Conservation (phyloP, 2,329 filamentous ascomycete genomes). For the Neonectria punicea region DNA sequence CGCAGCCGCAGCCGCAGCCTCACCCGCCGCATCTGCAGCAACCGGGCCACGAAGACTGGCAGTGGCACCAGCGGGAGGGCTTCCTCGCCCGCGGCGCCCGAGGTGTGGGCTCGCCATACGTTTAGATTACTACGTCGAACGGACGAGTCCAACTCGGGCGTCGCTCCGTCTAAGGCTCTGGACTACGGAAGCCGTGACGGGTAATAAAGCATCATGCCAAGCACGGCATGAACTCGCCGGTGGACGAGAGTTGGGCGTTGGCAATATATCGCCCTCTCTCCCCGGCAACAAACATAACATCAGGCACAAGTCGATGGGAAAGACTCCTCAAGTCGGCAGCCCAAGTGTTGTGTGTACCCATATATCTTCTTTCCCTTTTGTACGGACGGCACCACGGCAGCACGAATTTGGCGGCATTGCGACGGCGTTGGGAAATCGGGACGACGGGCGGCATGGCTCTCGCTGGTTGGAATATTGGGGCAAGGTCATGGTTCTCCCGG, state of each 20-base stretch:
- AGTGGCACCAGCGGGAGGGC: constrained; percentile 50
- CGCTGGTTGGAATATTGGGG: constrained; percentile 3
- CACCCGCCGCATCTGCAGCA: constrained; percentile 5
- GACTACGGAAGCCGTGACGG: constrained; percentile 1
- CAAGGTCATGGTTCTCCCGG: constrained; percentile 9
- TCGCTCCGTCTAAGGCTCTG: constrained; percentile 9
- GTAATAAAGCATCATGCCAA: constrained; percentile 6
- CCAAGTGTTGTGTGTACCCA: constrained; percentile 17
- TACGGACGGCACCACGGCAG: constrained; percentile 25
- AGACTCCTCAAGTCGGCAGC: background rate
- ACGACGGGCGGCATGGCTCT: constrained; percentile 2
- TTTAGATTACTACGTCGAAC: constrained; percentile 37
- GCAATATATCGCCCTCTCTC: background rate
- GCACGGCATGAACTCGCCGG: constrained; percentile 3
- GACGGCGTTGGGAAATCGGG: constrained; percentile 35
- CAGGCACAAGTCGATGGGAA: background rate
- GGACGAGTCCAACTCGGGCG: constrained; percentile 30
- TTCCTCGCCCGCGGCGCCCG: constrained; percentile 42
- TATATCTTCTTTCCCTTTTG: constrained; percentile 33
- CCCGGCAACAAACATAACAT: background rate
- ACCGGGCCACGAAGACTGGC: constrained; percentile 43
- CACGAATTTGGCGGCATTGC: constrained; percentile 32
- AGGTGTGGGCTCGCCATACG: constrained; percentile 45
- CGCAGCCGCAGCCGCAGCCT: background rate
- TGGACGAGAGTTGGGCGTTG: background rate